Conservation (phyloP, 139 green algal genomes). For the Tetradesmus obliquus region DNA sequence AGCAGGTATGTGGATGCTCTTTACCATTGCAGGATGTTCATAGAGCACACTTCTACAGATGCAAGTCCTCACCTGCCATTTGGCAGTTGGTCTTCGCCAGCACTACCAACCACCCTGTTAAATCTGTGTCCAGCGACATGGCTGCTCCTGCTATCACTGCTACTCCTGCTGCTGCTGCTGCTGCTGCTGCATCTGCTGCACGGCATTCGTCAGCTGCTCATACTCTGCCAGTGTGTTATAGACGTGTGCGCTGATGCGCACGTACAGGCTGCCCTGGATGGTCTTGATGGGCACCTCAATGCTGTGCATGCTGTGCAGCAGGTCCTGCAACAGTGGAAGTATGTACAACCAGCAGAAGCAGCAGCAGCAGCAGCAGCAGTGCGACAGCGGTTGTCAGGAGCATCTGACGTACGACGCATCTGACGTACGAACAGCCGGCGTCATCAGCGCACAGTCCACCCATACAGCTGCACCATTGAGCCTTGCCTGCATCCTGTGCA, state of each 20-base stretch:
- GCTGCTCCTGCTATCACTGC: too few relatives aligned
- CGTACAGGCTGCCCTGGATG: constrained; percentile 66
- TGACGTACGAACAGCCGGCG: too few relatives aligned
- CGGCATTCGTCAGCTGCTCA: constrained; percentile 51
- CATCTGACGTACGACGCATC: neutral
- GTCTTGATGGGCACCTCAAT: constrained; percentile 79
- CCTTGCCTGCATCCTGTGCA: too few relatives aligned
- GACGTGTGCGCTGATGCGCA: constrained; percentile 67
- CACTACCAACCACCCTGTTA: neutral
- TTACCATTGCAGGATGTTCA: too few relatives aligned
- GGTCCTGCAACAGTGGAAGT: constrained; percentile 56
- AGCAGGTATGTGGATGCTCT: too few relatives aligned
- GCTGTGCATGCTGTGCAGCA: constrained; percentile 58
- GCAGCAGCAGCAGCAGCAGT: neutral
- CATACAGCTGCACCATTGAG: too few relatives aligned
- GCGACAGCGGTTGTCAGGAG: neutral
- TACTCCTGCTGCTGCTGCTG: neutral
- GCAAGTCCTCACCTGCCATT: neutral
- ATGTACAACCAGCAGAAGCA: neutral
- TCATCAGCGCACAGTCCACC: too few relatives aligned
- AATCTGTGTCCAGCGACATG: too few relatives aligned
- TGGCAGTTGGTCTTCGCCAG: neutral
- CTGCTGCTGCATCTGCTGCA: constrained; percentile 38
- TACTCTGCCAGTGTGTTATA: constrained; percentile 79
- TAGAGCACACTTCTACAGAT: neutral